Percentiles rank a stretch among this genome's conserved stretches.
These are phyloP conservation scores for Crinitomyces ghanaensis DNA, from an alignment of 805 yeast genomes.

Conservation along the genomic window DNA sequence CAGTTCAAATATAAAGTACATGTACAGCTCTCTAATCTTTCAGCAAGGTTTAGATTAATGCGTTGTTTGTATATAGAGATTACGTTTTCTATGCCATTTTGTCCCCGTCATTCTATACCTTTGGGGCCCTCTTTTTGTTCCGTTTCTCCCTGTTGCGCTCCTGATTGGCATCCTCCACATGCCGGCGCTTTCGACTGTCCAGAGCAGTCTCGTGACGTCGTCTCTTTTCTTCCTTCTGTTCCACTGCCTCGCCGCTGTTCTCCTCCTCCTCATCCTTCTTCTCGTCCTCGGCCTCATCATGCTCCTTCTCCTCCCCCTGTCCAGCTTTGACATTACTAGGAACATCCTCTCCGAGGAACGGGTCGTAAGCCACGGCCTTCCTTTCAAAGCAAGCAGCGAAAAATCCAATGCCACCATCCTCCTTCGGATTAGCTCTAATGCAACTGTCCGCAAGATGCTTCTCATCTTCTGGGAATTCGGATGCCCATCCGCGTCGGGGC, in stretches of 20 bases:
- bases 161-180: neutral
- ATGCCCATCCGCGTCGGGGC: slow-evolving; percentile 72
- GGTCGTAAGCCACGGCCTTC: slow-evolving; percentile 12
- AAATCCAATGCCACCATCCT: slow-evolving; percentile 98
- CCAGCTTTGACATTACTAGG: neutral
- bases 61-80: neutral
- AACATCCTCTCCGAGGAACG: neutral
- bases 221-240: neutral
- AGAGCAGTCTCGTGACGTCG: too few relatives aligned
- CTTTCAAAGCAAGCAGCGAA: slow-evolving; percentile 88
- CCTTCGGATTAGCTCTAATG: slow-evolving; percentile 71
- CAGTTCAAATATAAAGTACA: neutral
- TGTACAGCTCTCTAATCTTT: neutral
- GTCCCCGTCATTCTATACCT: slow-evolving; percentile 22
- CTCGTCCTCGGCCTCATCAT: slow-evolving; percentile 1
- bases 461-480: slow-evolving; percentile 44
- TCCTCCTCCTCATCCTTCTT: neutral
- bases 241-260: neutral
- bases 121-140: slow-evolving; percentile 29
- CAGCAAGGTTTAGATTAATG: neutral
- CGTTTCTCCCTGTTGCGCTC: slow-evolving; percentile 9
- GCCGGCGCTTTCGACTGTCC: neutral
- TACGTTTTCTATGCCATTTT: neutral
- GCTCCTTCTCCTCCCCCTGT: neutral
- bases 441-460: slow-evolving; percentile 69